Conservation (phyloP, 164 flowering plant species). For the Piper betle region DNA sequence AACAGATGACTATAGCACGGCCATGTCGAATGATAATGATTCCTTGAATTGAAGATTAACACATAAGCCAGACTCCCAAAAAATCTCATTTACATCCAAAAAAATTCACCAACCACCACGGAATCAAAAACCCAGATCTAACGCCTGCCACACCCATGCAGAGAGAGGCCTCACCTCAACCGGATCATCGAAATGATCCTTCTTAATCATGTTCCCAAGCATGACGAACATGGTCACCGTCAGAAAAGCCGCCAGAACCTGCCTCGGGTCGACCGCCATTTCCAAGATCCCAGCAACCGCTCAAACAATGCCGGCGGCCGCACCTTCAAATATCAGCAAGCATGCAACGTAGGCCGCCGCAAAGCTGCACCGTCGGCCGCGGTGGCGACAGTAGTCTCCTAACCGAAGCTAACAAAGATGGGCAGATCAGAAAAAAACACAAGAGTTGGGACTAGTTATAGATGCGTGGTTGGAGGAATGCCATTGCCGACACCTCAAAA, state of each 20-base stretch:
- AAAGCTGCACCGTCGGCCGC: conserved; percentile 5
- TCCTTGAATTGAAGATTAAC: no score
- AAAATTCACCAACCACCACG: no score
- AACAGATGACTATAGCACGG: no score
- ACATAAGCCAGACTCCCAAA: no score
- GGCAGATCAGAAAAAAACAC: conserved; percentile 1
- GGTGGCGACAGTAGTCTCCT: background rate
- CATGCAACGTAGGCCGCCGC: background rate
- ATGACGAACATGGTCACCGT: conserved; percentile 85
- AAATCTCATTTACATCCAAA: no score
- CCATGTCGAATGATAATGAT: no score
- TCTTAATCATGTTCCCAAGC: conserved; percentile 88
- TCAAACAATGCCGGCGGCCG: background rate
- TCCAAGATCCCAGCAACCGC: background rate
- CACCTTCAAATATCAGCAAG: background rate
- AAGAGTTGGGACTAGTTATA: background rate
- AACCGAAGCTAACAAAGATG: background rate
- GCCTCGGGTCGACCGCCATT: conserved; percentile 78
- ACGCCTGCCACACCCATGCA: background rate
- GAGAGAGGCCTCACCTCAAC: conserved; percentile 4
- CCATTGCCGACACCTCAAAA: background rate
- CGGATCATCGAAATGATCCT: conserved; percentile 49
- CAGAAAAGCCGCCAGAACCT: conserved; percentile 69
- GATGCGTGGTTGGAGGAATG: background rate
- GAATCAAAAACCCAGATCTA: background rate